A percentile compares a stretch with the other conserved stretches of the same genome.
Evolutionary conservation across 2,329 filamentous ascomycete genomes (phyloP).

Genomic region (Colletotrichum sojae): DNA sequence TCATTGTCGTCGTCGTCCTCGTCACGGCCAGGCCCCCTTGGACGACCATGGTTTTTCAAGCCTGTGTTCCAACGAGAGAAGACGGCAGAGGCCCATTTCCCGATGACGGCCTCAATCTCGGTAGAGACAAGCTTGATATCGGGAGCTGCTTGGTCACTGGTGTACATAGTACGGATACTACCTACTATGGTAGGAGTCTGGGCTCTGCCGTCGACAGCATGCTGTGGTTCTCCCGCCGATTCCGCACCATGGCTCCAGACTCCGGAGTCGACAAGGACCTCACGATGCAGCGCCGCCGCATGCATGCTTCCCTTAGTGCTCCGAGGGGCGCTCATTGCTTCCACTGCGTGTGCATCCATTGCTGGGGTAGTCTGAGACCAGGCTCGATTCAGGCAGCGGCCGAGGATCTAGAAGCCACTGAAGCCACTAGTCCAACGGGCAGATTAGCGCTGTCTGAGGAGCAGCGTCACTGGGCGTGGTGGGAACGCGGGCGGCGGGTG

Average conservation of each 20-base stretch:
- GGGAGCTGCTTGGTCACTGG: background rate
- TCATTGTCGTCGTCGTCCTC: slow-evolving; percentile 22
- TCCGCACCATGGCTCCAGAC: slow-evolving; percentile 1
- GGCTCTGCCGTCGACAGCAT: too few relatives aligned
- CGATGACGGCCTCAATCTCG: slow-evolving; percentile 32
- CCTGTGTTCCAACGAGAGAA: slow-evolving; percentile 15
- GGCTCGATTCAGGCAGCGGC: slow-evolving; percentile 32
- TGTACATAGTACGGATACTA: too few relatives aligned
- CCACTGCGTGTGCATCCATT: slow-evolving; percentile 7
- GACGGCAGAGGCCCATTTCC: slow-evolving; percentile 19
- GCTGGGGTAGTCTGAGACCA: slow-evolving; percentile 34
- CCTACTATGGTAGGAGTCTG: too few relatives aligned
- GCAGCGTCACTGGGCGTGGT: slow-evolving; percentile 5
- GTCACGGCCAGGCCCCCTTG: slow-evolving; percentile 18
- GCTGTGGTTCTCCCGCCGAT: background rate
- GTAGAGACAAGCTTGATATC: slow-evolving; percentile 18
- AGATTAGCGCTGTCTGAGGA: slow-evolving; percentile 27
- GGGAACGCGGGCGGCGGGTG: slow-evolving; percentile 17
- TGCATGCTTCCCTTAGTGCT: background rate
- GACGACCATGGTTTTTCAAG: background rate
- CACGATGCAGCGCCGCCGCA: too few relatives aligned
- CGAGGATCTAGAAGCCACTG: slow-evolving; percentile 39
- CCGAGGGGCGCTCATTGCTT: slow-evolving; percentile 20
- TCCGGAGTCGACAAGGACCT: background rate
- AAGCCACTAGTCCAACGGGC: slow-evolving; percentile 38